phyloP scores from a whole-genome alignment of 768 basidiomycete species.

The Heimioporus sp. region DNA sequence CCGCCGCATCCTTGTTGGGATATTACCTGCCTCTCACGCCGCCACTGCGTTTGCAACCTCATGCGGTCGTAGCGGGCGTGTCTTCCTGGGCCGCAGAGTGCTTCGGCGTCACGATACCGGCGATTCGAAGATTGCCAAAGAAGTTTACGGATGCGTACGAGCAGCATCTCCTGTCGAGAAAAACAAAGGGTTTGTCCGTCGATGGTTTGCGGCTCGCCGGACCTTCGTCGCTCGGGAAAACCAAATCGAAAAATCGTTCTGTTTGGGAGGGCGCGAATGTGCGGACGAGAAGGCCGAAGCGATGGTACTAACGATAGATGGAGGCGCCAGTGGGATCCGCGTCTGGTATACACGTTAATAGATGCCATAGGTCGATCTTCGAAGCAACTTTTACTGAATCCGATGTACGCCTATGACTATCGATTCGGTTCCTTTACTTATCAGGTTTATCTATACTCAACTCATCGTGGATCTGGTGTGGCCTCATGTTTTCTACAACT shows the following conservation, averaged over 20 bases:
- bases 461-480: too few species aligned
- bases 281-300: conserved; percentile 12
- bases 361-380: neutral
- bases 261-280: conserved; percentile 21
- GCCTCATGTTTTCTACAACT: too few species aligned
- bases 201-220: conserved; percentile 17
- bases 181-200: conserved; percentile 23
- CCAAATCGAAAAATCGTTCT: conserved; percentile 24
- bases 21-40: conserved; percentile 59
- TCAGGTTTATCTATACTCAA: too few species aligned
- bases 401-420: too few species aligned
- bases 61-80: conserved; percentile 51
- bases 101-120: conserved; percentile 19
- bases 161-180: conserved; percentile 1
- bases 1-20: conserved; percentile 67
- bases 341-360: too few species aligned
- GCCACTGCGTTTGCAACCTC: conserved; percentile 45
- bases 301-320: conserved; percentile 12
- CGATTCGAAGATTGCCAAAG: conserved; percentile 18
- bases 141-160: conserved; percentile 23
- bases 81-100: conserved; percentile 53
- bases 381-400: too few species aligned
- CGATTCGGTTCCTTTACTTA: too few species aligned
- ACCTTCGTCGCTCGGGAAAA: conserved; percentile 16
- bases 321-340: neutral